Evolutionary conservation across 129 eudicot genomes (phyloP).

Genomic region (Oenanthe sinensis): DNA sequence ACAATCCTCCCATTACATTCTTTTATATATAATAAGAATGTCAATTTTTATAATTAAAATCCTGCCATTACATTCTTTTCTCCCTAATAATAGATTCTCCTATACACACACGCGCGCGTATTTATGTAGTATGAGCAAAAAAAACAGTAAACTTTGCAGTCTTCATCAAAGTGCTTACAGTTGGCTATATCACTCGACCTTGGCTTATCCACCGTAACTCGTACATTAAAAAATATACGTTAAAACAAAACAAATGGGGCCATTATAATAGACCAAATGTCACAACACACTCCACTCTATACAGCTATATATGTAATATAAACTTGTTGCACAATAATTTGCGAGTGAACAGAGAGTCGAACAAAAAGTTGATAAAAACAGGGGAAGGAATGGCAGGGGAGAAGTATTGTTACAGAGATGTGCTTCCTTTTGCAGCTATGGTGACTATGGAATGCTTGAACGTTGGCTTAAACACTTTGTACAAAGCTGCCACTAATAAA

Average conservation of each 20-base stretch:
- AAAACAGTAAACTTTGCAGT: background rate
- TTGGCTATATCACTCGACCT: background rate
- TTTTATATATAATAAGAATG: too few relatives aligned
- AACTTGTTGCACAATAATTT: background rate
- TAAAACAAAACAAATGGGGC: too few relatives aligned
- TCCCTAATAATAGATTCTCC: background rate
- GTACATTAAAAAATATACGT: too few relatives aligned
- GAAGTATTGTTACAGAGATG: slow-evolving; percentile 34
- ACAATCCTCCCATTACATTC: too few relatives aligned
- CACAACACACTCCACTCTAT: background rate
- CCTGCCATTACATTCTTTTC: too few relatives aligned
- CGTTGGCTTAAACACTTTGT: slow-evolving; percentile 70
- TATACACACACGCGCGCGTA: too few relatives aligned
- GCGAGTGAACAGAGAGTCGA: slow-evolving; percentile 6
- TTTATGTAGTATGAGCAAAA: too few relatives aligned
- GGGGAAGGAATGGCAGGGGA: slow-evolving; percentile 16
- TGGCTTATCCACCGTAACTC: too few relatives aligned
- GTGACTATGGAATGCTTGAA: slow-evolving; percentile 62
- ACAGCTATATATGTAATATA: background rate
- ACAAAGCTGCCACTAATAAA: slow-evolving; percentile 60
- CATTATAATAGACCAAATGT: background rate
- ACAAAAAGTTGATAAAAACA: slow-evolving; percentile 1
- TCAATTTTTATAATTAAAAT: too few relatives aligned
- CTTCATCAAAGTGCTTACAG: background rate
- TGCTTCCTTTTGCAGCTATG: slow-evolving; percentile 62